Evolutionary conservation across 2,329 filamentous ascomycete species (phyloP), one percentile per base, ranked within the genome.

Genomic region (Cordyceps cicadae): DNA sequence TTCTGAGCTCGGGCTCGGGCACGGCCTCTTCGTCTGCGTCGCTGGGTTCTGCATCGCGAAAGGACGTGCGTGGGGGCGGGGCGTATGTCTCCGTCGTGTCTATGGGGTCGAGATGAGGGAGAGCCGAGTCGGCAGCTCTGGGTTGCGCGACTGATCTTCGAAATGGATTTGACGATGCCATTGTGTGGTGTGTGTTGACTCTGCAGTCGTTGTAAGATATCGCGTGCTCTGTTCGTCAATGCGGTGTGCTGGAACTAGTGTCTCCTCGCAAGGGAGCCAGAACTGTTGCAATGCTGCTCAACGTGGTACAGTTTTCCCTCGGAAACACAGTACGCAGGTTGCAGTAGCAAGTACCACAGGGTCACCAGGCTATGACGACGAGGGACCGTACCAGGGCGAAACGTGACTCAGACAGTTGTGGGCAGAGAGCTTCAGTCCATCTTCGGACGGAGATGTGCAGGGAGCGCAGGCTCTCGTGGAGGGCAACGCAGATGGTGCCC

Each of bases 161-260:
- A 67, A 83, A 83, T 12, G 80, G 80, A 65, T 83, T 83, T 49
- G 71, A 81, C 74, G 69, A 80, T 41, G 68, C 65, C 67, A 69
- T 70, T 49, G 26, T 66, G 59, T 53, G 61, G 57, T 59, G 12
- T 59, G 39, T 26, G n/a, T 59, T 12, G 37, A 46, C 26, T 53
- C 5, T 52, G 37, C 24, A 48, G 49, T 52, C 49, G 37, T 46
- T 24, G 9, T 37, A 14, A 21, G 32, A 32, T 37, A n/a, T 37
- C 29, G 26, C 48, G 26, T 37, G 15, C 3, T 48, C 26, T 6
- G 50, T 37, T 52, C 29, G 39, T 59, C 46, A 50, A 59, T 24
- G 5, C 1, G 11, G n/a, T 1, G 43, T 37, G 48, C 62, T 62
- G 59, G 41, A 26, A 39, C 60, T 2, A 3, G 29, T 15, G 29